These are phyloP conservation scores for Hypomyces rosellus DNA, from an alignment of 2,329 filamentous ascomycete genomes.

Conservation along the genomic window DNA sequence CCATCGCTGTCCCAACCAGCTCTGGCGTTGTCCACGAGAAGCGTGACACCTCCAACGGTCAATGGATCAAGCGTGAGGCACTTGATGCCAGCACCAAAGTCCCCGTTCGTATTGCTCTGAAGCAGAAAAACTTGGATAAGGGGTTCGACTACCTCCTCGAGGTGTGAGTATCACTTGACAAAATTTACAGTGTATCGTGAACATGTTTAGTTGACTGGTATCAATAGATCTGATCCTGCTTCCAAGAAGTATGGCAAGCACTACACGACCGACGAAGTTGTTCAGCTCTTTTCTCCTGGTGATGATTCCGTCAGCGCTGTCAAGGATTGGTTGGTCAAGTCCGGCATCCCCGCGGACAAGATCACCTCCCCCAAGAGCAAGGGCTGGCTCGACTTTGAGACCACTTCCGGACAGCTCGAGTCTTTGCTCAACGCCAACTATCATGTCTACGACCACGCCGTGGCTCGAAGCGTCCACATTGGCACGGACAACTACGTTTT, in stretches of 20 bases:
- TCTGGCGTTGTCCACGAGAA: slow-evolving; percentile 28
- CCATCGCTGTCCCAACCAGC: slow-evolving; percentile 12
- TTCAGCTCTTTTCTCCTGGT: slow-evolving; percentile 36
- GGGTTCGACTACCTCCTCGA: slow-evolving; percentile 38
- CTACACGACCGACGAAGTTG: slow-evolving; percentile 38
- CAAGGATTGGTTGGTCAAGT: slow-evolving; percentile 45
- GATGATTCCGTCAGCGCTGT: slow-evolving; percentile 43
- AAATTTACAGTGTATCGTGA: background rate
- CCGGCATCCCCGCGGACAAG: slow-evolving; percentile 43
- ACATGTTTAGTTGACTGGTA: background rate
- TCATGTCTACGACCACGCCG: slow-evolving; percentile 40
- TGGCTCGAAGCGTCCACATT: slow-evolving; percentile 27
- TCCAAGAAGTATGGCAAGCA: slow-evolving; percentile 42
- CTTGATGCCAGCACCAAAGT: slow-evolving; percentile 17
- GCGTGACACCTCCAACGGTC: slow-evolving; percentile 15
- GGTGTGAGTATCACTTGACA: slow-evolving; percentile 21
- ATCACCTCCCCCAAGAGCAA: slow-evolving; percentile 44
- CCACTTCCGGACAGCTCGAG: slow-evolving; percentile 48
- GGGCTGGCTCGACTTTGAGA: slow-evolving; percentile 50
- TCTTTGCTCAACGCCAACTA: slow-evolving; percentile 47
- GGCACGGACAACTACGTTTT: slow-evolving; percentile 37
- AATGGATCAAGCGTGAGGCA: slow-evolving; percentile 21
- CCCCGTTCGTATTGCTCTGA: slow-evolving; percentile 37
- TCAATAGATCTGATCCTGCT: slow-evolving; percentile 30
- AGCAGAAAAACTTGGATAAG: slow-evolving; percentile 39